Evolutionary conservation across 345 rosid species (phyloP), one percentile per base, ranked within the genome.

Genomic region (Citrus unshiu): DNA sequence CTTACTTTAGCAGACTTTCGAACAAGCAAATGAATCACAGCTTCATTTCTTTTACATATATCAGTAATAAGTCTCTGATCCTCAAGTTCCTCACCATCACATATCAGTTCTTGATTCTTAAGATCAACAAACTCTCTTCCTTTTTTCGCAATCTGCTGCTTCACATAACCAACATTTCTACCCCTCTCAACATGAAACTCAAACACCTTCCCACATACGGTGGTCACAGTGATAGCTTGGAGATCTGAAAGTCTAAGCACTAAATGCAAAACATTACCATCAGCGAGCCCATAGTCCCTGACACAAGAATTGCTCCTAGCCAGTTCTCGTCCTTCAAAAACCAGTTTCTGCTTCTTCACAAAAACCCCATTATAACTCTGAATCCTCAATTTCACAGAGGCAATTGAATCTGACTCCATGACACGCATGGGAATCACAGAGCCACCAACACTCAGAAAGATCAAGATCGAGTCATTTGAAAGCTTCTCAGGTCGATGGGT

Each of bases 51-150:
- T 81, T 82, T 89, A 83, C 89, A 84, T 75, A 93, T 86, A 74
- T 93, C 93, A 78, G 86, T 78, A 78, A 94, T 79, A 57, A 89
- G 92, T 80, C 80, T 88, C 87, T 91, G 91, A 82, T 94, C 97
- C 84, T 93, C 93, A 72, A 94, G 92, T 90, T 87, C 90, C 87
- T 88, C 95, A 40, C 95, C 95, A 68, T 94, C 87, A 62, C 85
- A 90, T 35, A 86, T 81, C 83, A 94, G 85, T 79, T 90, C 89
- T 74, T 92, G 89, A 84, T 89, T 89, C 73, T 81, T 79, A 39
- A 86, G 80, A 82, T 87, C 83, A 61, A 81, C 67, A 13, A 85
- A 79, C 21, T 80, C 88, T 25, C 65, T 85, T 49, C 86, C 93
- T 78, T 84, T 85, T 81, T 78, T 81, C 60, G 90, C 91, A 70